Evolutionary conservation across 1,139 yeast genomes (phyloP), one percentile per base, ranked within the genome.

Genomic region (Taiozyma sp.): DNA sequence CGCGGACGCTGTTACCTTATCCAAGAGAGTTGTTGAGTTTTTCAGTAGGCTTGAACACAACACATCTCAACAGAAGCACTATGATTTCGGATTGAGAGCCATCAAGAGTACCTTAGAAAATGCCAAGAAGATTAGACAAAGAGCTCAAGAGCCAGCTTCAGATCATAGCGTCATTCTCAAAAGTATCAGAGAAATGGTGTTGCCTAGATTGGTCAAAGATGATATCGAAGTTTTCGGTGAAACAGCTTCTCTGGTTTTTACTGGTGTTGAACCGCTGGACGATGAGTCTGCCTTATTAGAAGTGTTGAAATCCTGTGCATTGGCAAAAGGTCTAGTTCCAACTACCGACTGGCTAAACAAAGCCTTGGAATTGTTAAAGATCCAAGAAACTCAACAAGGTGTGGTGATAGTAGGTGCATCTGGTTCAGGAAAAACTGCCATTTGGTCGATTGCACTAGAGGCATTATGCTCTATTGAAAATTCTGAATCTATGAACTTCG

Each of bases 11-110:
- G 57, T 66, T 5, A 61, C 60, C 0, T 63, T 86, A n/a, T 69
- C 95, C 0, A 46, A 57, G 1, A 63, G 66, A 7, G 67, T 88
- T 35, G 88, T 86, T 0, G 76, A 80, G 0, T 74, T 88, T 47
- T 85, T 89, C 58, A 57, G 61, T 1, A 68, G 65, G 1, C 63
- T 91, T 32, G 63, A 66, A 6, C 24, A 32, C 0, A 47, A 55
- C 0, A 67, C 81, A 11, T 75, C 88, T 0, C 39, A 57, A 0
- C 97, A 89, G 62, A 62, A 69, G 3, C 98, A 91, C 64, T 93
- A 93, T 61, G 97, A 93, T 61, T 93, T 93, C 74, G 97, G 98
- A 0, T 71, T 91, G 43, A 74, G 97, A 53, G 84, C 96, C 0
- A 66, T 91, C 50, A 91, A 90, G 62, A 75, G 81, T 44, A 80